Evolutionary conservation across 202 grass and related monocot species (phyloP), one percentile per base, ranked within the genome.

Genomic region (Elaeis oleifera): DNA sequence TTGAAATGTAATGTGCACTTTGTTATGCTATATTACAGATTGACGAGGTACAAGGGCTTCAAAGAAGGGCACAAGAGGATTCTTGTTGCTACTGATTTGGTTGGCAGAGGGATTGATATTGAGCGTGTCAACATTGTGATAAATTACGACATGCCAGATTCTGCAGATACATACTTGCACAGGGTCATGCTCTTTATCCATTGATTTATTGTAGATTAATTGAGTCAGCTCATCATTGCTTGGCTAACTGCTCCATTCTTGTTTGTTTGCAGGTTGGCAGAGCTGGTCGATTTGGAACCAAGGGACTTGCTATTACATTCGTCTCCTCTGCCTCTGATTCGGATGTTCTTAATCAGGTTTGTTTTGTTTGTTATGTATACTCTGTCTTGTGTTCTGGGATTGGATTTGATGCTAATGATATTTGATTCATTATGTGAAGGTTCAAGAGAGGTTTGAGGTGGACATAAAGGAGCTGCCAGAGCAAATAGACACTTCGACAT

Each of bases 31-130:
- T 64, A 53, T 71, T 26, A 7, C 57, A 90, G 91, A 78, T 63
- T 99, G 25, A 99, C 85, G 0, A 80, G 78, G 50, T 99, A 99
- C 80, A 99, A 99, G 63, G 89, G 81, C 57, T 99, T 99, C 70
- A 99, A 99, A 82, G 94, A 99, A 84, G 94, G 94, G 1, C 88
- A 87, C 70, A 99, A 99, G 73, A 86, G 94, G 29, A 99, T 99
- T 69, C 82, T 99, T 53, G 94, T 89, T 25, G 88, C 94, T 44
- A 94, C 88, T 0, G 88, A 94, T 85, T 72, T 99, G 54, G 94
- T 99, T 26, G 94, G 94, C 54, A 94, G 88, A 69, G 94, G 94
- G 51, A 99, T 99, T 54, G 88, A 99, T 64, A 99, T 94, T 25
- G 88, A 94, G 53, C 88, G 94, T 16, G 85, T 94, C 53, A 94